A percentile compares a stretch with the other conserved stretches of the same genome.
phyloP scores from a whole-genome alignment of 2,329 filamentous ascomycete species.

The Ramularia endophylla region DNA sequence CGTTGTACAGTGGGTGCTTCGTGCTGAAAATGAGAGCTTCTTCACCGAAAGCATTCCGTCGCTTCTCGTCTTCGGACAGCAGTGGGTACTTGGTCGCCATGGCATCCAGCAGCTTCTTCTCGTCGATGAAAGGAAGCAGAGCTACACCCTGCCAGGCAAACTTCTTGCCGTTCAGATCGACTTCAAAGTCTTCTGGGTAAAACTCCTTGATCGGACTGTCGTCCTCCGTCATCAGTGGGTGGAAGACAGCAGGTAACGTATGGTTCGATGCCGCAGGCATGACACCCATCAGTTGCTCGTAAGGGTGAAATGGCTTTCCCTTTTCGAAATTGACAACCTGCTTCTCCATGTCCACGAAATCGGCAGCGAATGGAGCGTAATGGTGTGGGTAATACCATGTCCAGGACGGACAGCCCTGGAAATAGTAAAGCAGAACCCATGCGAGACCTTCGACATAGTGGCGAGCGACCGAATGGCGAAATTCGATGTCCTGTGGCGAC shows the following conservation, averaged over 20 bases:
- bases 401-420: constrained; percentile 97
- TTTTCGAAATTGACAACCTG: constrained; percentile 78
- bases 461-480: constrained; percentile 80
- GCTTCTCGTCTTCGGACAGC: constrained; percentile 67
- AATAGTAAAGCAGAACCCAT: constrained; percentile 96
- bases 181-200: constrained; percentile 87
- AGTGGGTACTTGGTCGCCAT: constrained; percentile 78
- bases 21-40: constrained; percentile 84
- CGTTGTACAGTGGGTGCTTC: constrained; percentile 76
- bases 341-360: constrained; percentile 78
- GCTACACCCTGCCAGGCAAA: constrained; percentile 97
- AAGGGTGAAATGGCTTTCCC: constrained; percentile 80
- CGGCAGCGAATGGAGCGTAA: constrained; percentile 93
- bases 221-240: constrained; percentile 79
- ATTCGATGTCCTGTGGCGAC: constrained; percentile 71
- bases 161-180: constrained; percentile 96
- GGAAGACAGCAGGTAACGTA: constrained; percentile 81
- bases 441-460: constrained; percentile 92
- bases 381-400: constrained; percentile 99
- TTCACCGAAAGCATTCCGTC: constrained; percentile 71
- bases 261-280: constrained; percentile 89
- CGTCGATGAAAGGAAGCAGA: constrained; percentile 92
- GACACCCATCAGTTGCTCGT: constrained; percentile 98
- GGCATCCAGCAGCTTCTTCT: constrained; percentile 73
- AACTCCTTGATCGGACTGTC: constrained; percentile 95